Conservation (phyloP, 306 rosid species). For the Hippophae tibetana region DNA sequence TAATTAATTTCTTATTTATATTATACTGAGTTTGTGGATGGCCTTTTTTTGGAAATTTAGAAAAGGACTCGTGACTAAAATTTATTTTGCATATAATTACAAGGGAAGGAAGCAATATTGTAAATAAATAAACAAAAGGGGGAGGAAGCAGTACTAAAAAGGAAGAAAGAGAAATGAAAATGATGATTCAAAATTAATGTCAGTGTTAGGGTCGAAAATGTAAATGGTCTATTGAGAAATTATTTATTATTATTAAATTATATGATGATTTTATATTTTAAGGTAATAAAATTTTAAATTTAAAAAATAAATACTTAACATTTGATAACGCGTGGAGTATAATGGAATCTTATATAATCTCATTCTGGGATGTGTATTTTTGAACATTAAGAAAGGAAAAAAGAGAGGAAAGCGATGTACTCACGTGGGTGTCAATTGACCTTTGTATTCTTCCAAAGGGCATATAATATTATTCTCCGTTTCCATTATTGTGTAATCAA, state of each 20-base stretch:
- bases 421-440: background rate
- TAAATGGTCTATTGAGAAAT: too few relatives aligned
- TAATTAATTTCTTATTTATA: background rate
- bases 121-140: too few relatives aligned
- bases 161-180: constrained; percentile 2
- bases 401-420: constrained; percentile 9
- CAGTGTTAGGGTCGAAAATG: constrained; percentile 18
- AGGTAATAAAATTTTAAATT: too few relatives aligned
- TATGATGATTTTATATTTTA: too few relatives aligned
- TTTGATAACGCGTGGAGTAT: background rate
- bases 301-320: too few relatives aligned
- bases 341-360: constrained; percentile 15
- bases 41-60: constrained; percentile 34
- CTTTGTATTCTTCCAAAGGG: background rate
- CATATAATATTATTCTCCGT: background rate
- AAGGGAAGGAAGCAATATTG: background rate
- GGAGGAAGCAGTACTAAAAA: background rate
- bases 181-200: constrained; percentile 8
- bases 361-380: constrained; percentile 13
- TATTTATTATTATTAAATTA: too few relatives aligned
- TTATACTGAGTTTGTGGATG: constrained; percentile 41
- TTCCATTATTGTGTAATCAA: background rate
- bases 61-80: constrained; percentile 26
- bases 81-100: background rate
- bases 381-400: constrained; percentile 10